Conservation (phyloP, 2,329 filamentous ascomycete genomes). For the Tolypocladium sp. region DNA sequence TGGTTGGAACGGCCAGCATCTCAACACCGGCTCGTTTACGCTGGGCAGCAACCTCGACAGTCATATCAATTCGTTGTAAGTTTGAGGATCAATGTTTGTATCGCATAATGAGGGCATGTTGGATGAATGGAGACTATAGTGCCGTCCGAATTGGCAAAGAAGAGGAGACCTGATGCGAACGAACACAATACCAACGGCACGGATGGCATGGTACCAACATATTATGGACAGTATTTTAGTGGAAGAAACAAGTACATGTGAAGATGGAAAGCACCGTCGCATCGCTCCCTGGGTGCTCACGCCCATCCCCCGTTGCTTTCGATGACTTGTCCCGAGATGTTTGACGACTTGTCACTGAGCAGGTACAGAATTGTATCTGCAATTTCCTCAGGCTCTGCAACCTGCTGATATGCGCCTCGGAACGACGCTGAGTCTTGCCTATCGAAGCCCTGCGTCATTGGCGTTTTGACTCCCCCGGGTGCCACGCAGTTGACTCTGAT, state of each 20-base stretch:
- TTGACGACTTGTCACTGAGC: background rate
- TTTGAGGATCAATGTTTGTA: background rate
- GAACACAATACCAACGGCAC: too few species aligned
- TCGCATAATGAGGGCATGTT: background rate
- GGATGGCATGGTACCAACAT: too few species aligned
- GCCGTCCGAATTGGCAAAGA: background rate
- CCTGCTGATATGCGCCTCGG: background rate
- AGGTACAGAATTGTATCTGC: conserved; percentile 1
- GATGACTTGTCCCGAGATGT: conserved; percentile 1
- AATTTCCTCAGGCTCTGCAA: background rate
- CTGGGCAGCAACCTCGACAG: background rate
- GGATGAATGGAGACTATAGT: background rate
- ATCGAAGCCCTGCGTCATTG: conserved; percentile 18
- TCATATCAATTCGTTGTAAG: background rate
- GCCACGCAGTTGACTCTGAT: conserved; percentile 47
- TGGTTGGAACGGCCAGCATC: background rate
- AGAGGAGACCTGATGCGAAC: background rate
- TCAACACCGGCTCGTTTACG: background rate
- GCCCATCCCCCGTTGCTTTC: background rate
- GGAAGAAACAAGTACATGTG: too few species aligned
- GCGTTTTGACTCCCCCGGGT: conserved; percentile 50
- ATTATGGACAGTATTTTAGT: too few species aligned
- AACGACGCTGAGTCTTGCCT: too few species aligned
- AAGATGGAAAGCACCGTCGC: too few species aligned
- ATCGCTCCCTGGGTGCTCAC: background rate